Evolutionary conservation across 805 yeast genomes (phyloP), one percentile per base, ranked within the genome.

Genomic region (Metschnikowia kofuensis): DNA sequence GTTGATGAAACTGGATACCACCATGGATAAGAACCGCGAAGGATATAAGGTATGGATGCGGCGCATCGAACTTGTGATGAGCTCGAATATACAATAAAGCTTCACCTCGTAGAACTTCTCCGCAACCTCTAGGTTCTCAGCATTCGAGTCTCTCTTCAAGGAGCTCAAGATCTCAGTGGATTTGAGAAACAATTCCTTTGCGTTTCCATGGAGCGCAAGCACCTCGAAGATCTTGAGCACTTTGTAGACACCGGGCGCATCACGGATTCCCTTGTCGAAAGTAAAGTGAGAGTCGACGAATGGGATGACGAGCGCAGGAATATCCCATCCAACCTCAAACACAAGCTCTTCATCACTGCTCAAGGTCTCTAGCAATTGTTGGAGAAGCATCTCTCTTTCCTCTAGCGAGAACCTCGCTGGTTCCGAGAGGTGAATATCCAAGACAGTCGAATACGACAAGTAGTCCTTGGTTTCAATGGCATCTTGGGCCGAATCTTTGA

Each of bases 321-420:
- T 62, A 64, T 91, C 97, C 97, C 97, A 91, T 2, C 96, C 96
- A 51, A 90, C 81, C 55, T 84, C 86, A 39, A 77, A 73, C 0
- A 83, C 71, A 30, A 89, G 65, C 10, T 75, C 76, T 14, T 74
- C 70, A 60, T 85, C 64, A 0, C 61, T 65, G 2, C 45, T 38
- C 31, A 89, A 64, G 0, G 82, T 68, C 0, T 67, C 69, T 10
- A 66, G 55, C 12, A 90, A 54, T 3, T 70, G 66, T 0, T 61
- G 66, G 41, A 89, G 64, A n/a, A 87, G 61, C 43, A 55, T 47
- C 2, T 68, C 71, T 47, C 80, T 77, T 45, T 87, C 88, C 0
- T 69, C 77, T 38, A 67, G 65, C 10, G 75, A 55, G 61, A 73
- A 84, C 7, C 69, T 57, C 5, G 55, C 32, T 7, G 83, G 79